Percentiles rank a stretch among this genome's conserved stretches.
Conservation (phyloP, 208 protist species). For the Angomonas deanei region DNA sequence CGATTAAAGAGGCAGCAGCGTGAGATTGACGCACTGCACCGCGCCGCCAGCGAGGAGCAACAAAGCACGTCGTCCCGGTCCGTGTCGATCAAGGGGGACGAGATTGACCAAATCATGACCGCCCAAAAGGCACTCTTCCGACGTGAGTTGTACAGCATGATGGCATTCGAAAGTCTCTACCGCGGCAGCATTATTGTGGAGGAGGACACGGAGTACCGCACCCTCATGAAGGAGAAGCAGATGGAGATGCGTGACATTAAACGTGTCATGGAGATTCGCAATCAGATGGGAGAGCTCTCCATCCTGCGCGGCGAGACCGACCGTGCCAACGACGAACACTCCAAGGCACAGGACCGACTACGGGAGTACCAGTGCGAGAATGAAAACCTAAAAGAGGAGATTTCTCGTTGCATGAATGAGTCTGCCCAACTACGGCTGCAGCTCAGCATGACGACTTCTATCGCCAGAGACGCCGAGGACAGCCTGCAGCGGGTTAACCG, state of each 20-base stretch:
- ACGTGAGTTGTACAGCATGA: constrained; percentile 13
- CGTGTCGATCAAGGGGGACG: neutral
- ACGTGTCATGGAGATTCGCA: constrained; percentile 7
- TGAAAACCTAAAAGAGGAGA: neutral
- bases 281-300: constrained; percentile 6
- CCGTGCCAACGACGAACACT: constrained; percentile 4
- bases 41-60: constrained; percentile 4
- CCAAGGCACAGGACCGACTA: neutral
- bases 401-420: constrained; percentile 1
- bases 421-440: constrained; percentile 5
- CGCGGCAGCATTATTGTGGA: constrained; percentile 13
- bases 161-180: constrained; percentile 18
- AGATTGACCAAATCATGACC: neutral
- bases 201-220: constrained; percentile 8
- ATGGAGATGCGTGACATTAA: constrained; percentile 14
- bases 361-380: neutral
- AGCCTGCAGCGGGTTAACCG: constrained; percentile 9
- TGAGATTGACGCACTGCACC: constrained; percentile 6
- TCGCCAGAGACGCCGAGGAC: constrained; percentile 10
- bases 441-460: constrained; percentile 4
- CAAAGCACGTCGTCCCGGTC: neutral
- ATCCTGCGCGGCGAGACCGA: constrained; percentile 8
- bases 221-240: constrained; percentile 11
- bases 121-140: constrained; percentile 5
- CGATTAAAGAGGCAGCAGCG: constrained; percentile 8